phyloP scores from a whole-genome alignment of 1,139 yeast genomes.

The Lodderomyces jiufengensis region DNA sequence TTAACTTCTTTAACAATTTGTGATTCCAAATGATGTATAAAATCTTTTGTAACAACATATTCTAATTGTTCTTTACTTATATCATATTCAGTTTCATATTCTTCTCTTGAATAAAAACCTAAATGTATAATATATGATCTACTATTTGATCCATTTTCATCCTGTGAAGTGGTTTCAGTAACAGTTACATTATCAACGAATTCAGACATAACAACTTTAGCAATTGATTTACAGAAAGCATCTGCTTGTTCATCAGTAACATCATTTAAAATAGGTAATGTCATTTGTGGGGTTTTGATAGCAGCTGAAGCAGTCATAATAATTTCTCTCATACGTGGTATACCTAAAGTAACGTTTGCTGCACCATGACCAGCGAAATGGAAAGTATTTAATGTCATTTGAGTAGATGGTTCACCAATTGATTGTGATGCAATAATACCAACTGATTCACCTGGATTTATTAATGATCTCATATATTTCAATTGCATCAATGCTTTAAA shows the following conservation, averaged over 20 bases:
- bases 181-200: slow-evolving; percentile 83
- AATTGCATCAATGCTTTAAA: slow-evolving; percentile 97
- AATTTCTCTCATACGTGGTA: slow-evolving; percentile 99
- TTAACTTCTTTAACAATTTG: slow-evolving; percentile 78
- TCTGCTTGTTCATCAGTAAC: slow-evolving; percentile 87
- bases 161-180: slow-evolving; percentile 76
- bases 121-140: slow-evolving; percentile 75
- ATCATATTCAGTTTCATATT: slow-evolving; percentile 86
- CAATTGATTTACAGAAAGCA: slow-evolving; percentile 87
- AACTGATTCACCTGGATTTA: slow-evolving; percentile 96
- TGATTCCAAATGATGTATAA: slow-evolving; percentile 67
- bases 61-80: slow-evolving; percentile 78
- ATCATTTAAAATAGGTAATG: slow-evolving; percentile 75
- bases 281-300: slow-evolving; percentile 98
- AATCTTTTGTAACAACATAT: slow-evolving; percentile 57
- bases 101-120: slow-evolving; percentile 70
- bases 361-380: slow-evolving; percentile 99
- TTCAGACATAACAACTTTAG: slow-evolving; percentile 82
- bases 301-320: slow-evolving; percentile 97
- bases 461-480: slow-evolving; percentile 93
- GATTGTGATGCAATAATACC: slow-evolving; percentile 99
- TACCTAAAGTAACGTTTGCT: slow-evolving; percentile 98
- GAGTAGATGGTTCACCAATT: slow-evolving; percentile 98
- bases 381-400: slow-evolving; percentile 98
- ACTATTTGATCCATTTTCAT: slow-evolving; percentile 47